Base-by-base conservation (phyloP, 139 green algal species). In the Volvox africanus region DNA sequence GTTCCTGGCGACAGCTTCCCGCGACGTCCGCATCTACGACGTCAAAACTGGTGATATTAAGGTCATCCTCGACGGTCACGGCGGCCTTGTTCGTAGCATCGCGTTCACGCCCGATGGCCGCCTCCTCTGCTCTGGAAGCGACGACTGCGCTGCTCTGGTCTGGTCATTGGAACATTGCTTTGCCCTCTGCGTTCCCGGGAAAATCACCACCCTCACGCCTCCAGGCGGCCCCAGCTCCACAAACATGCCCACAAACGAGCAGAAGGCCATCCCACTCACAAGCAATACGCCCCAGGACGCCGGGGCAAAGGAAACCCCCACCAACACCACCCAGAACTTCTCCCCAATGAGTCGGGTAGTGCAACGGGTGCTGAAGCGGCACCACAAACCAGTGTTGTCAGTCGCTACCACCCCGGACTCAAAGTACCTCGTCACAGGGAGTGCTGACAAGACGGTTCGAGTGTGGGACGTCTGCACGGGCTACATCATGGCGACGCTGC, bases 401-500 rank as follows among this genome's bases (percentile, higher is more conserved):
- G 21, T 91, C n/a, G 76, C 87, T 14, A 68, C 76, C 24, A 91
- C 87, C 26, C 76, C 87, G 1, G 87, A 91, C 61, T 80, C 61
- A 35, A 91, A 91, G 55, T 86, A 80, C 76, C 76, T 91, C 5
- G 33, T 91, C 13, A 83, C 87, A 22, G 87, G 76, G 18, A 44
- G 20, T 24, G 87, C 87, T 17, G 87, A 91, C 87, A 61, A 61
- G 28, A 91, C 87, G 12, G 87, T 91, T 33, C 76, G 87, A 1
- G 87, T 90, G 86, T 90, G 86, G 86, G 86, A 90, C 86, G 61
- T 84, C 21, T 80, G 75, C 32, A 85, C 50, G 21, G 86, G 86
- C 55, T 90, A 90, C 75, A 83, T 78, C 55, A 84, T 71, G 37
- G 75, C 55, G 12, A 90, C 86, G 12, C 75, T 90, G 22, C 33